Conservation (phyloP, 495 filamentous ascomycete genomes). For the Penicillium malachiteum region DNA sequence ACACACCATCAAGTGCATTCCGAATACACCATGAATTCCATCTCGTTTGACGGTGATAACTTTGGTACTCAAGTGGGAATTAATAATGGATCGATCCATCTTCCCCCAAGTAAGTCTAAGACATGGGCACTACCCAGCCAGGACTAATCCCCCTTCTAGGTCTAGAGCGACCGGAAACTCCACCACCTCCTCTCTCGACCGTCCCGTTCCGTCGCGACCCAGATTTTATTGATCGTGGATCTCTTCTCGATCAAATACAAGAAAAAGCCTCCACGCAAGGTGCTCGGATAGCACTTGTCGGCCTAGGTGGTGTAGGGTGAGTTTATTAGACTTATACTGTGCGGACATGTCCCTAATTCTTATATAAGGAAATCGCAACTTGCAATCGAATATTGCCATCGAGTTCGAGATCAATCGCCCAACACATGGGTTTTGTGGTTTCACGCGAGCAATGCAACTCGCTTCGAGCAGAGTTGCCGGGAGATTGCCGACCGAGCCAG, state of each 20-base stretch:
- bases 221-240: conserved; percentile 6
- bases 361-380: conserved; percentile 37
- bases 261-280: conserved; percentile 3
- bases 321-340: not conserved
- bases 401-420: conserved; percentile 33
- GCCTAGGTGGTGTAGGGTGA: conserved; percentile 4
- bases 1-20: not conserved
- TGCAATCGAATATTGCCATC: conserved; percentile 42
- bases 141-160: conserved; percentile 5
- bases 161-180: conserved; percentile 8
- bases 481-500: conserved; percentile 38
- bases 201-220: conserved; percentile 9
- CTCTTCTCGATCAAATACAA: conserved; percentile 3
- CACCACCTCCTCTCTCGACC: conserved; percentile 5
- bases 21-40: conserved; percentile 3
- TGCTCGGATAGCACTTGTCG: conserved; percentile 6
- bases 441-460: conserved; percentile 20
- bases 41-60: conserved; percentile 7
- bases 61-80: conserved; percentile 4
- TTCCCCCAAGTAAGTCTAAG: conserved; percentile 7
- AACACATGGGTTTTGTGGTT: conserved; percentile 51
- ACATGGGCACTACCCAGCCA: not conserved
- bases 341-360: not conserved
- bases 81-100: conserved; percentile 11
- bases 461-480: conserved; percentile 40